phyloP scores from a whole-genome alignment of 2,329 filamentous ascomycete genomes.

The Cladosporium velox region DNA sequence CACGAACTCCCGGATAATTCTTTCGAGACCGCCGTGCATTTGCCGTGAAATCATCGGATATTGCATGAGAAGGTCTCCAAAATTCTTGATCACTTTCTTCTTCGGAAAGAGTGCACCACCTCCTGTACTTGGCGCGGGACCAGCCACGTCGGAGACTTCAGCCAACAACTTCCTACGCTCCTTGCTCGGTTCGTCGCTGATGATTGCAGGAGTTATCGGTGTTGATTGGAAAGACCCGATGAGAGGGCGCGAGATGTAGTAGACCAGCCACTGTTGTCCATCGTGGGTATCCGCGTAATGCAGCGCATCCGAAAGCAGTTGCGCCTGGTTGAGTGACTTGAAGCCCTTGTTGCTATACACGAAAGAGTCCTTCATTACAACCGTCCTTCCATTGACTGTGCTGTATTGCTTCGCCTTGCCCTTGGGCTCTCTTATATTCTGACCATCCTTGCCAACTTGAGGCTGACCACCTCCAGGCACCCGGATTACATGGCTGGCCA shows the following conservation, averaged over 20 bases:
- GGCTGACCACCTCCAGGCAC: constrained; percentile 59
- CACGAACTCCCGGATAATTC: constrained; percentile 85
- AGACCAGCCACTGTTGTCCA: constrained; percentile 90
- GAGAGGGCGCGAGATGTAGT: constrained; percentile 89
- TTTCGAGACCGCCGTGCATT: constrained; percentile 90
- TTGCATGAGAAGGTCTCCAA: constrained; percentile 83
- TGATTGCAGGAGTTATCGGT: constrained; percentile 66
- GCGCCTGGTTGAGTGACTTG: constrained; percentile 85
- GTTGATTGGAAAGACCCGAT: constrained; percentile 79
- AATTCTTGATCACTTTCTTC: constrained; percentile 90
- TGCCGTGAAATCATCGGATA: constrained; percentile 96
- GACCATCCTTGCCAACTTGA: constrained; percentile 44
- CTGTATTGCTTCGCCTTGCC: constrained; percentile 93
- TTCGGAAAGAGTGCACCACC: constrained; percentile 47
- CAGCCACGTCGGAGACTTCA: constrained; percentile 28
- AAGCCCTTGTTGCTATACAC: constrained; percentile 99
- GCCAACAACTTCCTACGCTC: constrained; percentile 36
- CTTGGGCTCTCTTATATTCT: constrained; percentile 73
- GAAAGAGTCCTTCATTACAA: constrained; percentile 90
- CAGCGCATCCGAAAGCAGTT: constrained; percentile 77
- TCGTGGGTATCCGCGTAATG: constrained; percentile 91
- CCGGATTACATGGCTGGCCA: constrained; percentile 93
- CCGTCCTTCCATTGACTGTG: constrained; percentile 87
- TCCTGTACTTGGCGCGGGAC: constrained; percentile 45
- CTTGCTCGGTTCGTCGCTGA: constrained; percentile 39